Percentiles rank a stretch among this genome's conserved stretches.
These are phyloP conservation scores for Rhizophagus sp. DNA, from an alignment of 192 early-diverging fungal genomes.

Conservation along the genomic window DNA sequence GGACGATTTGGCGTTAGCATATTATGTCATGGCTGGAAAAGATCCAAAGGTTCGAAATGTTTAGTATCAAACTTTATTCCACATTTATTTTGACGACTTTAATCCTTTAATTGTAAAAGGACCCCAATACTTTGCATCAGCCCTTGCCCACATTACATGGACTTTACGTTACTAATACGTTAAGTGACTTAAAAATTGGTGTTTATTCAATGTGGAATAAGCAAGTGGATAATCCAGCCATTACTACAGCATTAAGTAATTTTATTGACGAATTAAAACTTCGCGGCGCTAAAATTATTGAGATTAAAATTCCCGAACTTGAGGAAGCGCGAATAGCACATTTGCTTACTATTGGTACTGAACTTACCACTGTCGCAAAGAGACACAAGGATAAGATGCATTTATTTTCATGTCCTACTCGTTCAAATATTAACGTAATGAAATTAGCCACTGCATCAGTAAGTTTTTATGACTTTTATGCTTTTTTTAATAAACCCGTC, in stretches of 20 bases:
- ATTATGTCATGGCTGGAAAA: conserved; percentile 62
- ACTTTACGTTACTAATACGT: conserved; percentile 25
- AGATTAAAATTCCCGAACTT: conserved; percentile 63
- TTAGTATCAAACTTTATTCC: not conserved
- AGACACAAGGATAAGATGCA: not conserved
- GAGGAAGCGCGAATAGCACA: conserved; percentile 60
- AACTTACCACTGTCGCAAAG: conserved; percentile 41
- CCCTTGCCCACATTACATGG: conserved; percentile 48
- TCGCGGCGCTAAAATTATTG: conserved; percentile 62
- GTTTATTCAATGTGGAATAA: conserved; percentile 53
- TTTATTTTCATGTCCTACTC: conserved; percentile 20
- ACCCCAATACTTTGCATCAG: conserved; percentile 48
- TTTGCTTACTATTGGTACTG: conserved; percentile 61
- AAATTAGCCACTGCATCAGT: not conserved
- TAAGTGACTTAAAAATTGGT: conserved; percentile 61
- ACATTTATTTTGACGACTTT: conserved; percentile 1
- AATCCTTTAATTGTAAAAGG: conserved; percentile 32
- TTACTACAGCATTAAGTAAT: conserved; percentile 33
- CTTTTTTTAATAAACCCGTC: conserved; percentile 23
- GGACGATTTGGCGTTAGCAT: conserved; percentile 67
- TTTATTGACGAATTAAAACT: conserved; percentile 39
- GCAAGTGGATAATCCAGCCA: conserved; percentile 40
- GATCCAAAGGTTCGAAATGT: conserved; percentile 41
- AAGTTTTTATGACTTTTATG: not conserved
- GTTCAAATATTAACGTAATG: not conserved